These are phyloP conservation scores for Solanum rostratum DNA, from an alignment of 257 asterid species.

Conservation along the genomic window DNA sequence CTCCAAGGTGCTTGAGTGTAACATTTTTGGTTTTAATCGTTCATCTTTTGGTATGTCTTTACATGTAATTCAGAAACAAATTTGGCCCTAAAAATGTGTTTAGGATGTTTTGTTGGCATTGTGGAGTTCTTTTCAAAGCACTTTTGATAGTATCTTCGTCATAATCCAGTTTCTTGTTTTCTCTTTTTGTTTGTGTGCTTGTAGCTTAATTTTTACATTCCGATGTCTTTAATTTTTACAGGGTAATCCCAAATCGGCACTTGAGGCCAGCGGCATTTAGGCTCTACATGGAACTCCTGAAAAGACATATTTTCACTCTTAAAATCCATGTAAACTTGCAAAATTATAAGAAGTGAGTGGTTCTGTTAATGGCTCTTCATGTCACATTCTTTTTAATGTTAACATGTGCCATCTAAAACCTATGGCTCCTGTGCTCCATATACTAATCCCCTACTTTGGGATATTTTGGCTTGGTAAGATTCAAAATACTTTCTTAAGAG, in stretches of 20 bases:
- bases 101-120: not conserved
- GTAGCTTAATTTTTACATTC: not conserved
- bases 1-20: not conserved
- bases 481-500: not conserved
- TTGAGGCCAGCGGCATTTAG: conserved; percentile 80
- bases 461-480: not conserved
- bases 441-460: not conserved
- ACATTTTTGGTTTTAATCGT: not conserved
- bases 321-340: conserved; percentile 45
- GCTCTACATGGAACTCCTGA: conserved; percentile 83
- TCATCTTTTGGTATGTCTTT: not conserved
- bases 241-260: conserved; percentile 70
- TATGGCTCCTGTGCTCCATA: not conserved
- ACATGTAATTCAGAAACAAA: not conserved
- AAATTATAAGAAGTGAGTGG: conserved; percentile 61
- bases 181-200: not conserved
- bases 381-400: not conserved
- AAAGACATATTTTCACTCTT: conserved; percentile 51
- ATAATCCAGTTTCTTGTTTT: not conserved
- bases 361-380: not conserved
- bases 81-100: not conserved
- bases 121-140: not conserved
- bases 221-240: conserved; percentile 14
- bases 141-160: not conserved
- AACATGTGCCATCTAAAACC: not conserved